A percentile compares a stretch with the other conserved stretches of the same genome.
Evolutionary conservation across 2,329 filamentous ascomycete species (phyloP).

Genomic region (Beauveria sp.): DNA sequence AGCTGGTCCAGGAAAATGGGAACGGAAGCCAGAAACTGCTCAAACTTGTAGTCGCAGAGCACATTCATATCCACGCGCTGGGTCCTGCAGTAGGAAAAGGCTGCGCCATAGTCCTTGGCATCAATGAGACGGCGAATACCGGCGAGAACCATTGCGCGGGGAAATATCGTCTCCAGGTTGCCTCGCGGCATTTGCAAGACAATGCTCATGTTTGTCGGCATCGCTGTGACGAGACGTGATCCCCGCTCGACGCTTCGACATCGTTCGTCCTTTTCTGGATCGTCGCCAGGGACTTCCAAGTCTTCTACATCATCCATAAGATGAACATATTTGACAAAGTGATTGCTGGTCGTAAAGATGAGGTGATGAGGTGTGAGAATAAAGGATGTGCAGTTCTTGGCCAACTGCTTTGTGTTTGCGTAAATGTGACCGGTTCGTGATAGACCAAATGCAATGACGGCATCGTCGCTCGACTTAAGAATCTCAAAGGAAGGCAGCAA

Average conservation of each 20-base stretch:
- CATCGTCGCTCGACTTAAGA: slow-evolving; percentile 32
- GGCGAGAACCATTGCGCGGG: slow-evolving; percentile 83
- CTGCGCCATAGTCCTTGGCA: slow-evolving; percentile 69
- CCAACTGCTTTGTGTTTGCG: slow-evolving; percentile 64
- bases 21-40: slow-evolving; percentile 73
- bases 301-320: slow-evolving; percentile 59
- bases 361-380: slow-evolving; percentile 73
- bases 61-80: slow-evolving; percentile 99
- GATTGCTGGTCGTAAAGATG: slow-evolving; percentile 85
- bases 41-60: slow-evolving; percentile 83
- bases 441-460: slow-evolving; percentile 51
- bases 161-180: slow-evolving; percentile 91
- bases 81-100: slow-evolving; percentile 80
- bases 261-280: slow-evolving; percentile 85
- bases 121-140: slow-evolving; percentile 80
- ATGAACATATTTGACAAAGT: slow-evolving; percentile 91
- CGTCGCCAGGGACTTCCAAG: slow-evolving; percentile 75
- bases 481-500: slow-evolving; percentile 48
- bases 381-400: slow-evolving; percentile 90
- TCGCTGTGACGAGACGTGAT: slow-evolving; percentile 76
- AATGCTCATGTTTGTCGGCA: slow-evolving; percentile 78
- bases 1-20: slow-evolving; percentile 77
- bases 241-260: slow-evolving; percentile 90
- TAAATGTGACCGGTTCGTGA: slow-evolving; percentile 72
- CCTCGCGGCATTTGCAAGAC: slow-evolving; percentile 93